These are phyloP conservation scores for Zygosaccharomyces sapae DNA, from an alignment of 1,139 yeast genomes.

Conservation along the genomic window DNA sequence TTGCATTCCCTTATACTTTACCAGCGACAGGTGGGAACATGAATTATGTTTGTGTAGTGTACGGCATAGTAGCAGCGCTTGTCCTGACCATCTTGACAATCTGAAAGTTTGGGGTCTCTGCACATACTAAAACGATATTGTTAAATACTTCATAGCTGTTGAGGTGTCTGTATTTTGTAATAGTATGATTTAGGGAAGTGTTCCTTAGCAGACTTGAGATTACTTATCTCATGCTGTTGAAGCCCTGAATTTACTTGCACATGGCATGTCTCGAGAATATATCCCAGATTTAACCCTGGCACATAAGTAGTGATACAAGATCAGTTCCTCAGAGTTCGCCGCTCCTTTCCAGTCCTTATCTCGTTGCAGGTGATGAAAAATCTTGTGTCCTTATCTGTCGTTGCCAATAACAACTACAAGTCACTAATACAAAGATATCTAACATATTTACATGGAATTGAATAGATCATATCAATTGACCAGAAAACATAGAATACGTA, in stretches of 20 bases:
- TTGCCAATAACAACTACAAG: not conserved
- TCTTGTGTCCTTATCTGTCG: not conserved
- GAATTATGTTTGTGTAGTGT: slow-evolving; percentile 46
- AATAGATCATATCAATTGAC: not conserved
- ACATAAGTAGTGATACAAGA: too few species aligned
- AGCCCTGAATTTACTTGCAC: too few species aligned
- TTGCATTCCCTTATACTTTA: slow-evolving; percentile 45
- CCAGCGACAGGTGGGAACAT: slow-evolving; percentile 44
- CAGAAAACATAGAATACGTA: not conserved
- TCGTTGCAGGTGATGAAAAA: not conserved
- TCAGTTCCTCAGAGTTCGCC: too few species aligned
- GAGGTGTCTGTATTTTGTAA: too few species aligned
- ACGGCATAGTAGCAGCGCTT: slow-evolving; percentile 36
- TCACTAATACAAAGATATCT: too few species aligned
- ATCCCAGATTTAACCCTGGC: too few species aligned
- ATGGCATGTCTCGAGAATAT: too few species aligned
- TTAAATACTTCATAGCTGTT: not conserved
- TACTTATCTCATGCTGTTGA: too few species aligned
- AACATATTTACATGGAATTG: too few species aligned
- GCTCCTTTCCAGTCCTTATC: too few species aligned
- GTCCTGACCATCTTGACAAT: not conserved
- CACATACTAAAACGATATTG: not conserved
- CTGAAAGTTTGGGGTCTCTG: not conserved
- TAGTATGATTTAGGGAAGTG: too few species aligned
- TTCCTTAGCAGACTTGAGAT: too few species aligned